A percentile compares a stretch with the other conserved stretches of the same genome.
These are phyloP conservation scores for Claviceps paspali DNA, from an alignment of 2,329 filamentous ascomycete genomes.

Conservation along the genomic window DNA sequence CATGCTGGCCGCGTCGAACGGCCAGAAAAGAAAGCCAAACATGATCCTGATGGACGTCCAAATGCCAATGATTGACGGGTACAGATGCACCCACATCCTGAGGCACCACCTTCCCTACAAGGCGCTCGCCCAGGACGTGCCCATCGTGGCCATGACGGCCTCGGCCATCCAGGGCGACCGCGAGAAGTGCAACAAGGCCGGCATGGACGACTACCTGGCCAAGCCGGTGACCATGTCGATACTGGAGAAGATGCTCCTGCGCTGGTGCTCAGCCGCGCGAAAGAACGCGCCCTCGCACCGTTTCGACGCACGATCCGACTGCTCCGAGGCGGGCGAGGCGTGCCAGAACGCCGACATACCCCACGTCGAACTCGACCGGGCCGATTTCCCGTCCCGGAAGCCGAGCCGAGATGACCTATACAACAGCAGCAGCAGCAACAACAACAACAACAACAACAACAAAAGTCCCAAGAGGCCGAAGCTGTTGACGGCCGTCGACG, in stretches of 20 bases:
- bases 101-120: conserved; percentile 53
- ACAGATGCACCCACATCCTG: conserved; percentile 59
- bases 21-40: conserved; percentile 43
- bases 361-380: conserved; percentile 18
- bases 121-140: conserved; percentile 42
- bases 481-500: too few relatives aligned
- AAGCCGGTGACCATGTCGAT: conserved; percentile 57
- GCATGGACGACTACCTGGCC: conserved; percentile 64
- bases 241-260: conserved; percentile 55
- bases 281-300: conserved; percentile 10
- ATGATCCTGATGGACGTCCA: conserved; percentile 70
- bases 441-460: conserved; percentile 11
- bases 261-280: conserved; percentile 38
- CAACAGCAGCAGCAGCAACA: conserved; percentile 8
- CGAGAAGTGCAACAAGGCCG: conserved; percentile 57
- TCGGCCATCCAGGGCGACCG: conserved; percentile 63
- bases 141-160: conserved; percentile 71
- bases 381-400: conserved; percentile 7
- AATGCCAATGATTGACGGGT: conserved; percentile 65
- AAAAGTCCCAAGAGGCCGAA: conserved; percentile 7
- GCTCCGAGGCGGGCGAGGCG: conserved; percentile 28
- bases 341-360: conserved; percentile 28
- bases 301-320: conserved; percentile 23
- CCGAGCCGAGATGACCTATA: conserved; percentile 14
- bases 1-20: conserved; percentile 37